Evolutionary conservation across 805 yeast species (phyloP).

Genomic region (Yamadazyma scolyti): DNA sequence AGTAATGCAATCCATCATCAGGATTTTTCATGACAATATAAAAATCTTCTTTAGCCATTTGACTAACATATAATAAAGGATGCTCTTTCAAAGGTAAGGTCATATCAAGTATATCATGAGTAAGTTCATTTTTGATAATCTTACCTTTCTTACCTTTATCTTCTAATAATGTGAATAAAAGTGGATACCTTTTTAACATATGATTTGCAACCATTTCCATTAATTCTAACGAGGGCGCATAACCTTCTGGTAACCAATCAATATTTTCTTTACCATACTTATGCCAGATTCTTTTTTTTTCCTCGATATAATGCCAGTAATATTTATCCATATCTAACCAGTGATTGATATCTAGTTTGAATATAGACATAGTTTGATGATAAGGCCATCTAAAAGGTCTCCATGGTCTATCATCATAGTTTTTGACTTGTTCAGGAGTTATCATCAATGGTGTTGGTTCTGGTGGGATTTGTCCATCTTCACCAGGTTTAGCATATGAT

Average conservation of each 20-base stretch:
- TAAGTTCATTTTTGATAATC: slow-evolving; percentile 56
- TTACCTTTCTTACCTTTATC: slow-evolving; percentile 33
- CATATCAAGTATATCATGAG: slow-evolving; percentile 61
- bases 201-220: slow-evolving; percentile 62
- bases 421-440: slow-evolving; percentile 63
- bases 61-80: slow-evolving; percentile 59
- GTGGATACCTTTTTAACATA: slow-evolving; percentile 59
- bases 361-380: slow-evolving; percentile 76
- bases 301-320: slow-evolving; percentile 62
- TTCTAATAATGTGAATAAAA: slow-evolving; percentile 48
- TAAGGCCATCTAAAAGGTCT: slow-evolving; percentile 79
- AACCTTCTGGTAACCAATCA: slow-evolving; percentile 63
- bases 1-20: slow-evolving; percentile 54
- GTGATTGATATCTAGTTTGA: slow-evolving; percentile 66
- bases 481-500: slow-evolving; percentile 8
- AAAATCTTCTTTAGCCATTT: slow-evolving; percentile 75
- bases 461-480: slow-evolving; percentile 11
- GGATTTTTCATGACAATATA: slow-evolving; percentile 56
- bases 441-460: slow-evolving; percentile 50
- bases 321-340: slow-evolving; percentile 81
- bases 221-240: slow-evolving; percentile 58
- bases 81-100: slow-evolving; percentile 57
- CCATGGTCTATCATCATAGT: slow-evolving; percentile 76
- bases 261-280: slow-evolving; percentile 58
- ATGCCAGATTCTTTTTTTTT: slow-evolving; percentile 55